Conservation (phyloP, 2,329 filamentous ascomycete species). For the Phyllosticta citrichinensis region DNA sequence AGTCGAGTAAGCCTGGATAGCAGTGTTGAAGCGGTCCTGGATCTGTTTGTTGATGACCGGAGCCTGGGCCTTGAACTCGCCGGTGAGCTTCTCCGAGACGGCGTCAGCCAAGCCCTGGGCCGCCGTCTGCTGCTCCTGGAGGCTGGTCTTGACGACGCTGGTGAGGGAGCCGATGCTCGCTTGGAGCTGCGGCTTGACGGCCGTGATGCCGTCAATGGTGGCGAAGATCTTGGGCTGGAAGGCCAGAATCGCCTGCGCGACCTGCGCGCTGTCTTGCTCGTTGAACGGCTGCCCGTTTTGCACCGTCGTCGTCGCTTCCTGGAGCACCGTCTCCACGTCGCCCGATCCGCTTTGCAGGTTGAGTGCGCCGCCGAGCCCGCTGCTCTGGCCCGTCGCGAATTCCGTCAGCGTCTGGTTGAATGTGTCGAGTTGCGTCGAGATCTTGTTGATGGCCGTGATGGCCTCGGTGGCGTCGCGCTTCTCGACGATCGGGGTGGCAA, state of each 20-base stretch:
- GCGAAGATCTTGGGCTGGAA: not conserved
- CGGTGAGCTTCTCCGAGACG: not conserved
- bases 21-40: not conserved
- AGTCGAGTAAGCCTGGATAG: not conserved
- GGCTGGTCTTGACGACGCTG: not conserved
- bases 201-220: not conserved
- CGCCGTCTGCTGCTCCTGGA: not conserved
- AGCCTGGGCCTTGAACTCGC: not conserved
- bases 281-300: not conserved
- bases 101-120: not conserved
- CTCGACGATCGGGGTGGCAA: not conserved
- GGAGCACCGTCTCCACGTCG: not conserved
- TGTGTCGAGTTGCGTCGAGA: not conserved
- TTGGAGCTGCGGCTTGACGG: not conserved
- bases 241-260: not conserved
- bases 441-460: not conserved
- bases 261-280: not conserved
- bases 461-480: not conserved
- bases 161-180: not conserved
- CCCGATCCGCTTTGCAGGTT: not conserved
- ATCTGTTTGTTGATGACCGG: not conserved
- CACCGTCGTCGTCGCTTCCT: not conserved
- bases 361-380: not conserved
- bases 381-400: not conserved
- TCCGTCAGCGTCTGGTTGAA: not conserved